Evolutionary conservation across 2,329 filamentous ascomycete genomes (phyloP).

Genomic region (Cladosporium sp.): DNA sequence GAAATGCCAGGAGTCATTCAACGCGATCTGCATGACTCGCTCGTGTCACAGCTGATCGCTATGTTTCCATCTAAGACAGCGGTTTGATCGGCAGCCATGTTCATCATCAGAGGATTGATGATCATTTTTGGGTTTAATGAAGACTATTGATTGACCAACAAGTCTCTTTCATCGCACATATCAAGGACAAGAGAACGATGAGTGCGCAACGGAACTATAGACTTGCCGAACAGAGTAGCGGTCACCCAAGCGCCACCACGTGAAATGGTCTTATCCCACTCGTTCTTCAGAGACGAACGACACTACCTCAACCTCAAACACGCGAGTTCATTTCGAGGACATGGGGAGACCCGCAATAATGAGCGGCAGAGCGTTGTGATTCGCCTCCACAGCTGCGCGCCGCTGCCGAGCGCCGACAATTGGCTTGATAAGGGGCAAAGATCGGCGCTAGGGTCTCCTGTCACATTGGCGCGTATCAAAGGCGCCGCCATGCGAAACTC

Average conservation of each 20-base stretch:
- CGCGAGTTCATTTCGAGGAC: not conserved
- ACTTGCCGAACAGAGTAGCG: not conserved
- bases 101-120: not conserved
- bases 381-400: conserved; percentile 2
- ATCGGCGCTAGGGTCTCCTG: conserved; percentile 2
- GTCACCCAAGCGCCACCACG: not conserved
- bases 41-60: not conserved
- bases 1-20: too few relatives aligned
- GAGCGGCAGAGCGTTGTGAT: not conserved
- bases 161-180: not conserved
- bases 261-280: not conserved
- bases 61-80: not conserved
- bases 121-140: not conserved
- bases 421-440: not conserved
- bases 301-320: not conserved
- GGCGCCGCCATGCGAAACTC: conserved; percentile 3
- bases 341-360: not conserved
- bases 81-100: not conserved
- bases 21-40: not conserved
- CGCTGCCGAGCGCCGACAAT: not conserved
- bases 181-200: not conserved
- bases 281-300: not conserved
- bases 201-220: not conserved
- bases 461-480: conserved; percentile 7
- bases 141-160: not conserved